phyloP scores from a whole-genome alignment of 805 yeast species.

The Nakazawaea wickerhamii region DNA sequence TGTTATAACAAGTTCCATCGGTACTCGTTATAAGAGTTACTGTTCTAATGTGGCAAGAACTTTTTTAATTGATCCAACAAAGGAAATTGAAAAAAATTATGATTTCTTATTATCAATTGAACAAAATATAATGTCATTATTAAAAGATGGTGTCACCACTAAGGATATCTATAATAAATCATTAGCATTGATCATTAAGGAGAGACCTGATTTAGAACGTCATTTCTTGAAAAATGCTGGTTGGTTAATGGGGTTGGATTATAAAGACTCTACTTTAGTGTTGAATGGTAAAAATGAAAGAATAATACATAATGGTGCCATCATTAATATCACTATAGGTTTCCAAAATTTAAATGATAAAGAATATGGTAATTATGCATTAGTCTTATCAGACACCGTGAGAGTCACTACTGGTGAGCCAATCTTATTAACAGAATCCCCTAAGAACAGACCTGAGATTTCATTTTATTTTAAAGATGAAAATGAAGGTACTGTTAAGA shows the following conservation, averaged over 20 bases:
- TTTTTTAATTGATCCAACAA: constrained; percentile 83
- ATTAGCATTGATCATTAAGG: constrained; percentile 50
- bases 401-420: constrained; percentile 61
- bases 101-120: constrained; percentile 71
- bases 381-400: constrained; percentile 77
- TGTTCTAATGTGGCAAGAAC: constrained; percentile 87
- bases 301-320: constrained; percentile 61
- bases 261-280: constrained; percentile 72
- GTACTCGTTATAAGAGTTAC: constrained; percentile 81
- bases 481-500: constrained; percentile 36
- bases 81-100: constrained; percentile 72
- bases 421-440: constrained; percentile 63
- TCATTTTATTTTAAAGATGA: constrained; percentile 80
- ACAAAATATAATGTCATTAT: constrained; percentile 48
- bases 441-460: constrained; percentile 66
- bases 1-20: constrained; percentile 77
- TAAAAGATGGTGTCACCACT: constrained; percentile 68
- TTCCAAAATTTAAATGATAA: constrained; percentile 55
- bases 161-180: constrained; percentile 63
- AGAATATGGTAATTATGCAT: constrained; percentile 56
- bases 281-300: constrained; percentile 71
- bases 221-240: constrained; percentile 78
- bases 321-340: constrained; percentile 72
- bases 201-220: constrained; percentile 58
- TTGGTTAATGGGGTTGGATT: constrained; percentile 84